Conservation (phyloP, 1,139 yeast genomes). For the Debaryomyces fabryi region DNA sequence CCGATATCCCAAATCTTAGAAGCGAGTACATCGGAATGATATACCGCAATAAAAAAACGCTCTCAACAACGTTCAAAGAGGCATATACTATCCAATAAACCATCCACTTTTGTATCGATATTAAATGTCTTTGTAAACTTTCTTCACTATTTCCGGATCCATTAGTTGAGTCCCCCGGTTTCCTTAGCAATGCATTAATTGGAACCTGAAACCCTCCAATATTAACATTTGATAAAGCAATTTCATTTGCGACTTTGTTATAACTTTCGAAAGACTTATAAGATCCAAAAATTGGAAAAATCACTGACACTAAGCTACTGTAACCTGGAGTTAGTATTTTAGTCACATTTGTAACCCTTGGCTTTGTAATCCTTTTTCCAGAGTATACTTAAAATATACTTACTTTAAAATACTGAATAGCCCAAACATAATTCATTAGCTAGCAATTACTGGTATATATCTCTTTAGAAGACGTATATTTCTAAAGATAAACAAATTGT, state of each 20-base stretch:
- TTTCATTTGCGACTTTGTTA: constrained; percentile 25
- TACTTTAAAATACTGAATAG: constrained; percentile 12
- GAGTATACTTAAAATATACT: neutral
- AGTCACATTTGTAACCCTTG: constrained; percentile 3
- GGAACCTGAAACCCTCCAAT: constrained; percentile 43
- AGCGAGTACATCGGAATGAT: constrained; percentile 54
- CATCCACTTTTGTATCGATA: constrained; percentile 56
- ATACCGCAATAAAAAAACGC: constrained; percentile 33
- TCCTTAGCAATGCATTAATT: constrained; percentile 26
- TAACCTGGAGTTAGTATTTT: constrained; percentile 12
- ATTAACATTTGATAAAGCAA: constrained; percentile 31
- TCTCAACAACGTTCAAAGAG: constrained; percentile 34
- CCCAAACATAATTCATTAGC: constrained; percentile 10
- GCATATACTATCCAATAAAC: constrained; percentile 60
- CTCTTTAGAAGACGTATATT: neutral
- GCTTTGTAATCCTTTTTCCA: constrained; percentile 1
- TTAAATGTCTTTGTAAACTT: constrained; percentile 30
- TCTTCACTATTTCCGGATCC: constrained; percentile 18
- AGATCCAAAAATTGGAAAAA: constrained; percentile 57
- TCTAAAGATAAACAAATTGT: neutral
- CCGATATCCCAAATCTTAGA: constrained; percentile 39
- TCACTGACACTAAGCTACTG: constrained; percentile 41
- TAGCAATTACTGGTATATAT: constrained; percentile 1
- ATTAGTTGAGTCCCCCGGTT: constrained; percentile 23
- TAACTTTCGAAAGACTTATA: constrained; percentile 53